These are phyloP conservation scores for Tetramitus jugosus DNA, from an alignment of 208 protist species.

Conservation along the genomic window DNA sequence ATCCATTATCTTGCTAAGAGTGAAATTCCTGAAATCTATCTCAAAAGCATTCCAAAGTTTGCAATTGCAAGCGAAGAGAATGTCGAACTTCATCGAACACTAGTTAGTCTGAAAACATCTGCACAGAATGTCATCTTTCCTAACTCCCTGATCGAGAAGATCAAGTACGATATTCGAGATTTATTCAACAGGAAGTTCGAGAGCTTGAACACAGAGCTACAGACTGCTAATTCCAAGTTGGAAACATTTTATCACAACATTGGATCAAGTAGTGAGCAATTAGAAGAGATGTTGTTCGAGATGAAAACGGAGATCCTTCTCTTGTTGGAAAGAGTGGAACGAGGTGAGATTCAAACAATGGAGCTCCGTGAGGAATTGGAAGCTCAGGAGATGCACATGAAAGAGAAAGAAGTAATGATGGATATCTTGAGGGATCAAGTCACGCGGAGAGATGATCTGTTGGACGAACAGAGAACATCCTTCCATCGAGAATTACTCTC, in stretches of 20 bases:
- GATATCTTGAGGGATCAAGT: conserved; percentile 14
- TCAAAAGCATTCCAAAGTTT: conserved; percentile 5
- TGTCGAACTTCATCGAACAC: neutral
- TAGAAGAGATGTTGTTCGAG: neutral
- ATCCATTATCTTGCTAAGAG: neutral
- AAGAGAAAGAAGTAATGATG: neutral
- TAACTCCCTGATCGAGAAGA: neutral
- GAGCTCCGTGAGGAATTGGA: neutral
- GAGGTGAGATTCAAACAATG: too few species aligned
- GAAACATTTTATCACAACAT: too few species aligned
- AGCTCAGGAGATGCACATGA: neutral
- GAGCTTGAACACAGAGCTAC: neutral
- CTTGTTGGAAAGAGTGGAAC: too few species aligned
- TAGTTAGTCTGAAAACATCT: neutral
- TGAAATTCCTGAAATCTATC: conserved; percentile 9
- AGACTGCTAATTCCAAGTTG: neutral
- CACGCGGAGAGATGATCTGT: neutral
- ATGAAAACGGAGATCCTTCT: conserved; percentile 4
- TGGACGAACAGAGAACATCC: neutral
- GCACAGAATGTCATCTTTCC: neutral
- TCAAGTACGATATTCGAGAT: neutral
- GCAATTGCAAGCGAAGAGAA: neutral
- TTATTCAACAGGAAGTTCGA: neutral
- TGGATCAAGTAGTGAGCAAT: neutral
- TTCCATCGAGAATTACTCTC: neutral